Evolutionary conservation across 768 basidiomycete species (phyloP).

Genomic region (Pisolithus marmoratus): DNA sequence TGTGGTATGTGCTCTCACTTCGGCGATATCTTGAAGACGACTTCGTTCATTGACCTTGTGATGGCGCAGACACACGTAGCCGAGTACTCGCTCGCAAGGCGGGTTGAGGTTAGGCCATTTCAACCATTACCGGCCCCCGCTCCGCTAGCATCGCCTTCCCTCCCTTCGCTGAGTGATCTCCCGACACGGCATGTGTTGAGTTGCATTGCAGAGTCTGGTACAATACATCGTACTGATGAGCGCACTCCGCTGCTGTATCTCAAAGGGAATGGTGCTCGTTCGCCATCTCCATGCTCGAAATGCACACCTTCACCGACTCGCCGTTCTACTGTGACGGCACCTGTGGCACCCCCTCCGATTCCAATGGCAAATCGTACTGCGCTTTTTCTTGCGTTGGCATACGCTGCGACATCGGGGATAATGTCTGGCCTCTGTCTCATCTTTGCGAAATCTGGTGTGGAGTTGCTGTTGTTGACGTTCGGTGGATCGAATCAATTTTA

Average conservation of each 20-base stretch:
- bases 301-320: constrained; percentile 14
- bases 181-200: constrained; percentile 32
- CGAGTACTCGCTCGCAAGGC: constrained; percentile 57
- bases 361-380: constrained; percentile 39
- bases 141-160: constrained; percentile 29
- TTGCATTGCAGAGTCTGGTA: constrained; percentile 25
- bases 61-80: constrained; percentile 63
- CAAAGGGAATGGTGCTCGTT: constrained; percentile 25
- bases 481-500: constrained; percentile 76
- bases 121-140: constrained; percentile 12
- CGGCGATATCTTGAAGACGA: not conserved
- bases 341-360: constrained; percentile 22
- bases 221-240: constrained; percentile 35
- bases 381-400: constrained; percentile 71
- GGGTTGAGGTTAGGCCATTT: constrained; percentile 12
- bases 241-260: constrained; percentile 51
- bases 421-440: constrained; percentile 89
- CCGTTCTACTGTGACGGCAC: constrained; percentile 23
- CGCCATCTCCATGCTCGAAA: constrained; percentile 21
- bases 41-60: not conserved
- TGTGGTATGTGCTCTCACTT: constrained; percentile 42
- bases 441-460: constrained; percentile 91
- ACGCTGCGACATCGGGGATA: constrained; percentile 83
- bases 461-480: constrained; percentile 75
- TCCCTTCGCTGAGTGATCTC: constrained; percentile 27